Evolutionary conservation across 2,329 filamentous ascomycete genomes (phyloP), one percentile per base, ranked within the genome.

Genomic region (Clonostachys sp.): DNA sequence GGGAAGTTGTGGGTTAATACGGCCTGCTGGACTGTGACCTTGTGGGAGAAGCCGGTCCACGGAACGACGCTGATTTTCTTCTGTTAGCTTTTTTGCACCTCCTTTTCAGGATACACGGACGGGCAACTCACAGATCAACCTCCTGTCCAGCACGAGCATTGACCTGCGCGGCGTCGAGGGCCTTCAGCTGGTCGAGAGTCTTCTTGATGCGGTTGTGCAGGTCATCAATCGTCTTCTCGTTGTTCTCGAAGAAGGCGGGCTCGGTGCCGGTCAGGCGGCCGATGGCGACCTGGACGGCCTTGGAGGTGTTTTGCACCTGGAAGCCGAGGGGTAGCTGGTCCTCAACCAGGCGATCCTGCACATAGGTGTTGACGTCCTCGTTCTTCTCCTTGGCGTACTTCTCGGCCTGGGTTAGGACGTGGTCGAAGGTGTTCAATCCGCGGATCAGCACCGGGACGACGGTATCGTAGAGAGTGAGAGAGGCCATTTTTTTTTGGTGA

Each of bases 1-100:
- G 81, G 78, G 20, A 82, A 57, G 3, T 63, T 68, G 57, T 69
- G 75, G 5, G 61, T 57, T 34, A 61, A 56, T 12, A 78, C 53
- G 54, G 78, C 81, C 2, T 61, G 55, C 47, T 65, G 53, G 0
- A 63, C 71, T 3, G 49, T 54, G 24, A 30, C 24, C 24, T 30
- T 30, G 24, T 30, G 24, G 24, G 24, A 30, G 24, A 30, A 30
- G 24, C 24, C 24, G 24, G 24, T 30, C 24, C 24, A 30, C 24
- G 24, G 24, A 30, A 30, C 24, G 24, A 30, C 24, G 24, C 24
- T 30, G 24, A 3, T 30, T 9, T 30, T 9, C 24, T 10, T 30
- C 3, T 30, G 24, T 10, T 30, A 10, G 8, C 9, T 10, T 30
- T 30, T 10, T 30, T 30, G 24, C 24, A 30, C 24, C 24, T 3